phyloP scores from a whole-genome alignment of 2,329 filamentous ascomycete species.

The Conoideocrella luteorostrata region DNA sequence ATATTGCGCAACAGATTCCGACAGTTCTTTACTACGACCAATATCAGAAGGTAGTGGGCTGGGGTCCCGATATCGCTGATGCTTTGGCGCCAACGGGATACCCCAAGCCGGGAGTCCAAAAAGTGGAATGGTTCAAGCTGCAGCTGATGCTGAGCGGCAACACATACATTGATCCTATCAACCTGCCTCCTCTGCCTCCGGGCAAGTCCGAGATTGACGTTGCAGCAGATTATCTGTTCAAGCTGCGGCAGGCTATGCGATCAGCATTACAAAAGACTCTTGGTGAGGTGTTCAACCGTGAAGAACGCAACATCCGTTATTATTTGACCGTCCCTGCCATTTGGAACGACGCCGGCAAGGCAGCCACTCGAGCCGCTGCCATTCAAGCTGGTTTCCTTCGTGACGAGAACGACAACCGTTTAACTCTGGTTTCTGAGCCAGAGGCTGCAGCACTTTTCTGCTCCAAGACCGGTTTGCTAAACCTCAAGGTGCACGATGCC shows the following conservation, averaged over 20 bases:
- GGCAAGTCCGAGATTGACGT: conserved; percentile 99
- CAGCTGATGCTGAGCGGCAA: conserved; percentile 98
- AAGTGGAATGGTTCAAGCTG: conserved; percentile 99
- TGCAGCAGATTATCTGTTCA: conserved; percentile 98
- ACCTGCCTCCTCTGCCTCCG: conserved; percentile 90
- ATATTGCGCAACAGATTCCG: conserved; percentile 85
- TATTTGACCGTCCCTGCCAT: conserved; percentile 98
- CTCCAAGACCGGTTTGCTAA: conserved; percentile 90
- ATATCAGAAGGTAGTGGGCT: conserved; percentile 99
- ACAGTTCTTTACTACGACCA: conserved; percentile 99
- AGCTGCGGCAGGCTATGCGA: conserved; percentile 94
- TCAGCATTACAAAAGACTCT: conserved; percentile 92
- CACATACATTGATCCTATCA: conserved; percentile 98
- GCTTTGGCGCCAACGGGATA: conserved; percentile 94
- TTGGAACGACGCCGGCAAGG: conserved; percentile 98
- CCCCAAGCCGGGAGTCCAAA: conserved; percentile 94
- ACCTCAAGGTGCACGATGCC: conserved; percentile 97
- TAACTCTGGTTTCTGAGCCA: conserved; percentile 92
- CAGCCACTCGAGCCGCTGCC: conserved; percentile 87
- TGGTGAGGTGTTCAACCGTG: conserved; percentile 94
- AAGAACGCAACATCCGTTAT: conserved; percentile 96
- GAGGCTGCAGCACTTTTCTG: conserved; percentile 97
- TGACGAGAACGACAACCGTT: conserved; percentile 93
- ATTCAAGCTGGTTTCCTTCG: conserved; percentile 95
- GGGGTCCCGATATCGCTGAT: conserved; percentile 97